Evolutionary conservation across 148 eudicot species (phyloP), one percentile per base, ranked within the genome.

Genomic region (Fallopia convolvulus): DNA sequence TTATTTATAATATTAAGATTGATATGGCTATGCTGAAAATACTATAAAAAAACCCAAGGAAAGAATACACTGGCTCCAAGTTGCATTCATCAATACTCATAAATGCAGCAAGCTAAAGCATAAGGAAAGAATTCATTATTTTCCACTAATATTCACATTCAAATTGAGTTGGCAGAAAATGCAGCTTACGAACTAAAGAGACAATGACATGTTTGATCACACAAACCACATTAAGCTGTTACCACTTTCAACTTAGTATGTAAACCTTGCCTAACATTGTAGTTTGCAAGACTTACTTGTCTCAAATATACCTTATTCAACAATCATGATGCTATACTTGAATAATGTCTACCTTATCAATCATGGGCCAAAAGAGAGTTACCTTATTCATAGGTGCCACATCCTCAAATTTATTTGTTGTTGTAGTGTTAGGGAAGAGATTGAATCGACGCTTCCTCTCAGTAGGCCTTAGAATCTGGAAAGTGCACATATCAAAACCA

Each of bases 401-500:
- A 21, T 58, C 65, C 21, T 58, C 30, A 20, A 21, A 58, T 58
- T 58, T 58, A 8, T 58, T 23, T 58, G 65, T 58, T 58, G 14
- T 21, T 21, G 33, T 21, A 58, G 30, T 26, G 30, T 58, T 0
- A 8, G 21, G 11, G 65, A 20, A 23, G 13, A 30, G 39, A 30
- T 30, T 44, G 75, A 47, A 71, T 17, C 55, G 30, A 46, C 11
- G 39, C 14, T 9, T 47, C 18, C 10, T 73, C 6, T 71, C 75
- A 18, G 5, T 0, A 46, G 75, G 52, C 75, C 46, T 73, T 49
- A 73, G 75, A 20, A 73, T 47, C 33, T 73, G 75, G 55, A 73
- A 73, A 73, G 75, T 46, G 75, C 55, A 73, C 75, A 46, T 20
- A 63, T 12, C 70, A n/a, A n/a, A n/a, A n/a, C n/a, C 70, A 6